Evolutionary conservation across 768 basidiomycete species (phyloP), one percentile per base, ranked within the genome.

Genomic region (Pleurotus cornucopiae): DNA sequence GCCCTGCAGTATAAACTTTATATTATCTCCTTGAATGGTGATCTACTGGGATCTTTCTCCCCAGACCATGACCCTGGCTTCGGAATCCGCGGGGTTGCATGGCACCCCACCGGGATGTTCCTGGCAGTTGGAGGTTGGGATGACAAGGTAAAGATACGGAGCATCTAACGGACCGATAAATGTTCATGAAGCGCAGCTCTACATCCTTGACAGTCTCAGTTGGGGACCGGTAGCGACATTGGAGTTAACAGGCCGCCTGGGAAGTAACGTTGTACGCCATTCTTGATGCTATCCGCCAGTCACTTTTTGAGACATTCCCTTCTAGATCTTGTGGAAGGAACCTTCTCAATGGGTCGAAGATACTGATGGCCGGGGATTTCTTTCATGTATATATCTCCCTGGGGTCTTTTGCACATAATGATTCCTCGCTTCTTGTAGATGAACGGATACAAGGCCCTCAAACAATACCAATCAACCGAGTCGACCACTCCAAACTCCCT

Each of bases 41-140:
- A 81, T 47, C 66, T 79, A 20, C 71, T 88, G 30, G 84, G 83
- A 14, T 79, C 83, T 9, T 94, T 91, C 65, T 75, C 75, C 16
- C 91, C 91, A 2, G 78, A 77, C 34, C 78, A 82, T 23, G 92
- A 96, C 68, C 89, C 91, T 23, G 91, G 88, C 13, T 81, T 94
- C 55, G 94, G 94, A 5, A 84, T 97, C 43, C 81, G 92, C 7
- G 76, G 73, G 57, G 85, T 87, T 0, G 72, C 81, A 16, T 98
- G 94, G 94, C 91, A 94, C 69, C 94, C 94, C 3, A 87, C 76
- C 55, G 91, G 94, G 4, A 75, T 81, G 64, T 94, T 89, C 66
- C 72, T 97, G 6, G 89, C 86, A 1, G 76, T 94, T 0, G 86
- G 84, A 11, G 94, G 94, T 9, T 94, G 88, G 84, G 93, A 95